phyloP scores from a whole-genome alignment of 768 basidiomycete species.

The Lyophyllum decastes region DNA sequence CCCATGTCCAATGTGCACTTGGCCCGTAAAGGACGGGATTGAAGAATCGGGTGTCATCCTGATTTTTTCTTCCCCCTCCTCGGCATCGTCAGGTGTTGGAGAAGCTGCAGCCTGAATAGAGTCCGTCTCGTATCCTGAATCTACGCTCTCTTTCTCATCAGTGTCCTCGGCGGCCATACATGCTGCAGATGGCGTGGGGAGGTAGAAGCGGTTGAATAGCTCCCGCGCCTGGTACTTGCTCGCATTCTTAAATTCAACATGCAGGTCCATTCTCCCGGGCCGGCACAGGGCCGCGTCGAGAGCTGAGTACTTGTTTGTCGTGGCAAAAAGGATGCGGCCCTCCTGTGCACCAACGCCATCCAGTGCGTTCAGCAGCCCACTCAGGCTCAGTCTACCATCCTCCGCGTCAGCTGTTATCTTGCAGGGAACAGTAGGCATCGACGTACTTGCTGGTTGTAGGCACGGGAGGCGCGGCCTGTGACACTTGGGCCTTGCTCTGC shows the following conservation, averaged over 20 bases:
- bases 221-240: constrained; percentile 57
- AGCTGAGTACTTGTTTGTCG: constrained; percentile 60
- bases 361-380: constrained; percentile 67
- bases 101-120: neutral
- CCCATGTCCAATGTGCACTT: constrained; percentile 26
- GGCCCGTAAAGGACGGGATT: constrained; percentile 16
- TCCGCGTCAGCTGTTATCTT: neutral
- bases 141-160: neutral
- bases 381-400: constrained; percentile 51
- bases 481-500: neutral
- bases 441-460: constrained; percentile 18
- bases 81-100: neutral
- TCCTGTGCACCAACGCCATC: constrained; percentile 72
- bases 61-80: neutral
- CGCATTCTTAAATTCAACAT: constrained; percentile 65
- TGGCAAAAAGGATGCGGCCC: constrained; percentile 72
- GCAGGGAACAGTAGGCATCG: neutral
- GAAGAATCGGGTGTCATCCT: neutral
- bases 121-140: constrained; percentile 13
- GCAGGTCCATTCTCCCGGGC: constrained; percentile 69
- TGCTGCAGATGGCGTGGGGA: constrained; percentile 29
- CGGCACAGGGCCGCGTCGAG: constrained; percentile 68
- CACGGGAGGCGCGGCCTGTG: neutral
- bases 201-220: constrained; percentile 63
- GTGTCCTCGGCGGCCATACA: constrained; percentile 2